These are phyloP conservation scores for Verticillium nubilum DNA, from an alignment of 2,329 filamentous ascomycete genomes.

Conservation along the genomic window DNA sequence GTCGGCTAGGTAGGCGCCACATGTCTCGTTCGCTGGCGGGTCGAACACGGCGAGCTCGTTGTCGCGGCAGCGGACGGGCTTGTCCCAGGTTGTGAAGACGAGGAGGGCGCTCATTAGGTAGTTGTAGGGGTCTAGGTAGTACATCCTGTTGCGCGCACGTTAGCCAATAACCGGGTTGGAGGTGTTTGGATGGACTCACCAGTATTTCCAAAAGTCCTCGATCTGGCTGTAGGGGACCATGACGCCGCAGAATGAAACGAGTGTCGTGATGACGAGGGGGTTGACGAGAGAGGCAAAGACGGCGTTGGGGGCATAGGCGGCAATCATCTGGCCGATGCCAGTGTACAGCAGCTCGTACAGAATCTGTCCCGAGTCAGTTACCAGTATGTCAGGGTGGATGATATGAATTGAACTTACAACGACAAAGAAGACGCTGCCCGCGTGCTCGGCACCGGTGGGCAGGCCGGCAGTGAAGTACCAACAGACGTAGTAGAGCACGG, in stretches of 20 bases:
- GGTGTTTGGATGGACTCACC: slow-evolving; percentile 10
- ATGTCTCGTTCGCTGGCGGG: slow-evolving; percentile 53
- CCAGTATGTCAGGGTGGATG: slow-evolving; percentile 15
- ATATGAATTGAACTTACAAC: slow-evolving; percentile 20
- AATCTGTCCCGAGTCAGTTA: slow-evolving; percentile 11
- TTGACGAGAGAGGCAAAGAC: slow-evolving; percentile 43
- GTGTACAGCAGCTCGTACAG: slow-evolving; percentile 35
- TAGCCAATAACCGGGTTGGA: not conserved
- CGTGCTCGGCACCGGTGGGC: slow-evolving; percentile 21
- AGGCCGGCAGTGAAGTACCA: slow-evolving; percentile 39
- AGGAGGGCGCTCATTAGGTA: slow-evolving; percentile 62
- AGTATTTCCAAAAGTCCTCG: slow-evolving; percentile 19
- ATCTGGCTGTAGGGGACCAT: slow-evolving; percentile 17
- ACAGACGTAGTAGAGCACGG: slow-evolving; percentile 36
- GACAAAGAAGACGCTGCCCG: slow-evolving; percentile 30
- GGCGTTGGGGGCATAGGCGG: slow-evolving; percentile 44
- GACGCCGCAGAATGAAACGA: slow-evolving; percentile 25
- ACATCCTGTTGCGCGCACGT: slow-evolving; percentile 51
- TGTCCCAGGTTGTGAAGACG: slow-evolving; percentile 45
- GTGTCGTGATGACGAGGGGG: slow-evolving; percentile 34
- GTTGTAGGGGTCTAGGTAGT: slow-evolving; percentile 62
- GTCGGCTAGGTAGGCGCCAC: slow-evolving; percentile 49
- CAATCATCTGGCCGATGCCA: slow-evolving; percentile 35
- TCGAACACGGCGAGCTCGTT: slow-evolving; percentile 56
- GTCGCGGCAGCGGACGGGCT: slow-evolving; percentile 48